These are phyloP conservation scores for Thinopyrum obtusiflorum DNA, from an alignment of 202 grass and related monocot species.

Conservation along the genomic window DNA sequence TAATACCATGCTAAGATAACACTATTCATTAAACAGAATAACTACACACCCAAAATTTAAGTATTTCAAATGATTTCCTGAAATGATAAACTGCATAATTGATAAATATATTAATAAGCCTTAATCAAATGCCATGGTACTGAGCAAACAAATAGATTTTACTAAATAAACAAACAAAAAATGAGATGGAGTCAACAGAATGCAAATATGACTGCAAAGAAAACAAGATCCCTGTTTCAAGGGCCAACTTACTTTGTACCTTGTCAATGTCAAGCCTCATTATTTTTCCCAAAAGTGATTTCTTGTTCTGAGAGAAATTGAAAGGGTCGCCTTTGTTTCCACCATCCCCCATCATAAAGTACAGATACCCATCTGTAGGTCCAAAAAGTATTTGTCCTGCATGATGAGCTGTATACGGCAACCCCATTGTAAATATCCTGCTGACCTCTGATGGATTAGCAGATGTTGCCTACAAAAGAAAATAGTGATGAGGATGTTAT, in stretches of 20 bases:
- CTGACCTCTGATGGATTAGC: conserved; percentile 72
- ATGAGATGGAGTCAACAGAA: background rate
- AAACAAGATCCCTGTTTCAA: background rate
- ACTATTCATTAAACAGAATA: no score
- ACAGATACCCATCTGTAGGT: conserved; percentile 83
- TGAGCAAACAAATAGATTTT: background rate
- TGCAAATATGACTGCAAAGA: background rate
- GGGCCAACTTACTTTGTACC: conserved; percentile 60
- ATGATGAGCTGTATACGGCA: conserved; percentile 80
- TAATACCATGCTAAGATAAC: no score
- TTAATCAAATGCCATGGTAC: background rate
- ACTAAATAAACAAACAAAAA: background rate
- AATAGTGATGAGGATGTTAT: conserved; percentile 12
- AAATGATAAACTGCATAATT: background rate
- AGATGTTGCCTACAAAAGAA: conserved; percentile 52
- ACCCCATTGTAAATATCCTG: conserved; percentile 92
- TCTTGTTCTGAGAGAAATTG: conserved; percentile 97
- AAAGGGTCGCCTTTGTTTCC: conserved; percentile 80
- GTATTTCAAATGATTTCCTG: background rate
- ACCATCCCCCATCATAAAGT: conserved; percentile 96
- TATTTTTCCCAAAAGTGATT: conserved; percentile 89
- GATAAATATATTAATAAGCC: background rate
- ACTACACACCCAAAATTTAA: no score
- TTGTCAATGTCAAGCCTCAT: conserved; percentile 78
- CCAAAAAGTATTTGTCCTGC: conserved; percentile 90